A percentile compares a stretch with the other conserved stretches of the same genome.
Evolutionary conservation across 179 eudicot genomes (phyloP).

Genomic region (Actinidia arguta): DNA sequence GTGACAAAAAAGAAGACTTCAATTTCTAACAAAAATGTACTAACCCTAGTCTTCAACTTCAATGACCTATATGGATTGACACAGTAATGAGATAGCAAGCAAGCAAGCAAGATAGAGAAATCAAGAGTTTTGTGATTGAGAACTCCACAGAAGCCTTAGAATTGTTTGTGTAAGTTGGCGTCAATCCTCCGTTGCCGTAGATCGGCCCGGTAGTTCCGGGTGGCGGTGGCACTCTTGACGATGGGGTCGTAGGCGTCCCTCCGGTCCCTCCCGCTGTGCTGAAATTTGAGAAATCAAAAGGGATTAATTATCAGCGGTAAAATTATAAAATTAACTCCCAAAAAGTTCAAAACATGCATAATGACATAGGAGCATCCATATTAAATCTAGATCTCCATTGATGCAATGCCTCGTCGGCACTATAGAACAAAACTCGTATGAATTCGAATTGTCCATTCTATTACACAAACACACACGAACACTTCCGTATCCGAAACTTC

Average conservation of each 20-base stretch:
- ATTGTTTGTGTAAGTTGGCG: slow-evolving; percentile 18
- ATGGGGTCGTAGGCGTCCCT: slow-evolving; percentile 13
- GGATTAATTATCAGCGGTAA: not conserved
- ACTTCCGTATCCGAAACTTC: too few relatives aligned
- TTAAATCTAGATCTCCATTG: too few relatives aligned
- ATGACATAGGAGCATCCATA: too few relatives aligned
- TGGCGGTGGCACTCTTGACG: slow-evolving; percentile 11
- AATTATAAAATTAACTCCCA: too few relatives aligned
- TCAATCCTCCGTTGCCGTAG: slow-evolving; percentile 22
- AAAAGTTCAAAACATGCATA: too few relatives aligned
- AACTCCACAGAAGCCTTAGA: slow-evolving; percentile 14
- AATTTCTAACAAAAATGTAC: slow-evolving; percentile 33
- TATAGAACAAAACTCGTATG: too few relatives aligned
- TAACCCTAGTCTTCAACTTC: slow-evolving; percentile 18
- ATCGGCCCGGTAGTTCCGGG: slow-evolving; percentile 19
- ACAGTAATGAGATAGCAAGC: not conserved
- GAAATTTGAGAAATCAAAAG: slow-evolving; percentile 21
- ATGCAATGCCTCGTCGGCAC: too few relatives aligned
- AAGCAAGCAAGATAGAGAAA: not conserved
- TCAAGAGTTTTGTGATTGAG: not conserved
- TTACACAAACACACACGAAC: too few relatives aligned
- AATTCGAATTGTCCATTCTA: too few relatives aligned
- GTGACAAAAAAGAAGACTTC: too few relatives aligned
- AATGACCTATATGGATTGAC: slow-evolving; percentile 8
- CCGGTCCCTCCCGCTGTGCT: slow-evolving; percentile 38